Evolutionary conservation across 208 protist species (phyloP).

Genomic region (Leishmania major): DNA sequence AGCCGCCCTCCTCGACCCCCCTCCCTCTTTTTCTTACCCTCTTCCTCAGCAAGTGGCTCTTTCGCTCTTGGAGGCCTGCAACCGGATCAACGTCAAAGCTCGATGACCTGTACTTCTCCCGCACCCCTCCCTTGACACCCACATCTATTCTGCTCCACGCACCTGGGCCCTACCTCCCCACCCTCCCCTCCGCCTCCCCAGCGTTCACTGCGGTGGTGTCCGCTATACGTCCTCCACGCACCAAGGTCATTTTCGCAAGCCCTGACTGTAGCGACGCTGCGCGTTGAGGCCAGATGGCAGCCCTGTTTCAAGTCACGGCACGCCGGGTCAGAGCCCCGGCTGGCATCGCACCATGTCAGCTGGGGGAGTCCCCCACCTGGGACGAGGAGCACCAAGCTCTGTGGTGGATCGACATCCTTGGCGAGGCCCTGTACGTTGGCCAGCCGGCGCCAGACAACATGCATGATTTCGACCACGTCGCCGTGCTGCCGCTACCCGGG

Average conservation of each 20-base stretch:
- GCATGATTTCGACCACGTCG: constrained; percentile 30
- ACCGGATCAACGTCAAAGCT: background rate
- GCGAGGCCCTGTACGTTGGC: constrained; percentile 25
- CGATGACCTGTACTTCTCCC: background rate
- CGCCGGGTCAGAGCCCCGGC: constrained; percentile 18
- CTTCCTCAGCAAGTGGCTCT: background rate
- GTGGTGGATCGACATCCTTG: constrained; percentile 40
- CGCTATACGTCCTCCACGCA: background rate
- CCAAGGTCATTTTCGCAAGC: background rate
- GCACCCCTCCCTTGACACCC: background rate
- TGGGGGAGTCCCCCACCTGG: constrained; percentile 30
- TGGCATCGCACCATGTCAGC: constrained; percentile 7
- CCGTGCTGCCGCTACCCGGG: constrained; percentile 19
- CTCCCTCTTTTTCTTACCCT: background rate
- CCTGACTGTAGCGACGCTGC: background rate
- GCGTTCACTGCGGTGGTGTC: background rate
- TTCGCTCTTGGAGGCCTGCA: background rate
- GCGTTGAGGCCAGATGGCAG: constrained; percentile 17
- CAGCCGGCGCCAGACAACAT: constrained; percentile 8
- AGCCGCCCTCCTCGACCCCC: background rate
- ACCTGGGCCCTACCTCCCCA: background rate
- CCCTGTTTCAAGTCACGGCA: constrained; percentile 34
- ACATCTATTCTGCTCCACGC: background rate
- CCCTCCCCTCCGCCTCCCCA: background rate
- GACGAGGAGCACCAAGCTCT: constrained; percentile 29